Percentiles rank a stretch among this genome's conserved stretches.
phyloP scores from a whole-genome alignment of 108 stramenopile species.

The Mediolabrus comicus region DNA sequence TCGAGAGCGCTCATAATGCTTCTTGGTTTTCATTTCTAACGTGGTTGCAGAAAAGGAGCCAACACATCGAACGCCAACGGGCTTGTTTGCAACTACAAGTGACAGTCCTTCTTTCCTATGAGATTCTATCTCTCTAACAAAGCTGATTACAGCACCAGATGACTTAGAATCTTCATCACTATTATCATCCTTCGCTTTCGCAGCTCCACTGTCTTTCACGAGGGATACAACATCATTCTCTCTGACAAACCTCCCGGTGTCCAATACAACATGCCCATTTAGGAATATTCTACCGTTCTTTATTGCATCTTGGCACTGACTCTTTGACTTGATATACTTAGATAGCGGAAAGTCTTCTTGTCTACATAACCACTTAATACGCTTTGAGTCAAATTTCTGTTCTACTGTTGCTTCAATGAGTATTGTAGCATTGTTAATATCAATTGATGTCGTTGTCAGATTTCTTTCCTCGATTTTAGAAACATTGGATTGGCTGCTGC shows the following conservation, averaged over 20 bases:
- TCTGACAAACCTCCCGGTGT: slow-evolving; percentile 53
- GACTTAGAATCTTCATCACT: neutral
- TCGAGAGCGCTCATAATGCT: slow-evolving; percentile 17
- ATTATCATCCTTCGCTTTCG: neutral
- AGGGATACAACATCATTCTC: slow-evolving; percentile 30
- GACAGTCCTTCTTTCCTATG: neutral
- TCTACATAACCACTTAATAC: slow-evolving; percentile 50
- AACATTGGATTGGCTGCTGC: neutral
- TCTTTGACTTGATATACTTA: slow-evolving; percentile 38
- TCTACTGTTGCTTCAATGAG: slow-evolving; percentile 19
- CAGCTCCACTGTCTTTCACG: slow-evolving; percentile 3
- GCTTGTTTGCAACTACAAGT: slow-evolving; percentile 49
- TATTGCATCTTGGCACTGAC: slow-evolving; percentile 44
- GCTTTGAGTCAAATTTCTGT: slow-evolving; percentile 33
- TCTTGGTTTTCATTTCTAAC: slow-evolving; percentile 36
- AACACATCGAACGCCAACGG: slow-evolving; percentile 51
- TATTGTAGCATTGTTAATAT: slow-evolving; percentile 17
- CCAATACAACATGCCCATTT: slow-evolving; percentile 46
- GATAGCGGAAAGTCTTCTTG: slow-evolving; percentile 38
- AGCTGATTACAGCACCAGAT: neutral
- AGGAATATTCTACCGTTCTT: slow-evolving; percentile 40
- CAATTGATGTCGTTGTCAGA: neutral
- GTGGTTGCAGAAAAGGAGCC: slow-evolving; percentile 33
- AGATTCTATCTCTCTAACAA: slow-evolving; percentile 9
- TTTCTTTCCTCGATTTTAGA: neutral